These are phyloP conservation scores for Trichoderma oligosporum DNA, from an alignment of 2,329 filamentous ascomycete genomes.

Conservation along the genomic window DNA sequence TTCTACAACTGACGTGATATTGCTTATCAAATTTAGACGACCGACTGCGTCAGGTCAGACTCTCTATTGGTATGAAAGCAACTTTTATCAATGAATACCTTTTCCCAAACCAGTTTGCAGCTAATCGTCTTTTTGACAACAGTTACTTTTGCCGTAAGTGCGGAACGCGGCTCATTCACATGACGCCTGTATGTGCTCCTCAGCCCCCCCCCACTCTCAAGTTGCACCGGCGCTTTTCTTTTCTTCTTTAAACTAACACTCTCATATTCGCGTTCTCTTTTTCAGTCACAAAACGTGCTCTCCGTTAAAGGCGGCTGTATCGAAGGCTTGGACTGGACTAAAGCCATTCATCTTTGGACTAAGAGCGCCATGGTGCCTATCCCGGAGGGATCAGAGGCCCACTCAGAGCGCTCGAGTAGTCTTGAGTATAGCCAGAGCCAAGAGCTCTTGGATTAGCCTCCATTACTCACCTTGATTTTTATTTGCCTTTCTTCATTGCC, in stretches of 20 bases:
- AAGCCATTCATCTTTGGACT: slow-evolving; percentile 65
- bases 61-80: slow-evolving; percentile 51
- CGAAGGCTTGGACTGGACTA: slow-evolving; percentile 57
- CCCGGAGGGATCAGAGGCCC: slow-evolving; percentile 58
- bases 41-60: slow-evolving; percentile 53
- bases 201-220: background rate
- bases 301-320: slow-evolving; percentile 66
- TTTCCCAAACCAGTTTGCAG: background rate
- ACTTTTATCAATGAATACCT: background rate
- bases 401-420: slow-evolving; percentile 49
- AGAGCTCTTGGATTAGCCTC: slow-evolving; percentile 47
- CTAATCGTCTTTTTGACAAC: slow-evolving; percentile 15
- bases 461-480: background rate
- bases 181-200: slow-evolving; percentile 46
- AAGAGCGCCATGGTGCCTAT: slow-evolving; percentile 65
- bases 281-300: slow-evolving; percentile 54
- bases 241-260: slow-evolving; percentile 17
- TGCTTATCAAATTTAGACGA: slow-evolving; percentile 40
- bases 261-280: background rate
- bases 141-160: slow-evolving; percentile 65
- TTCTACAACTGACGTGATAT: background rate
- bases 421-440: slow-evolving; percentile 43
- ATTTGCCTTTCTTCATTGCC: background rate
- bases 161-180: slow-evolving; percentile 62
- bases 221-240: background rate